Base-by-base conservation (phyloP, 1,284 basidiomycete species). In the Marasmius tenuissimus region DNA sequence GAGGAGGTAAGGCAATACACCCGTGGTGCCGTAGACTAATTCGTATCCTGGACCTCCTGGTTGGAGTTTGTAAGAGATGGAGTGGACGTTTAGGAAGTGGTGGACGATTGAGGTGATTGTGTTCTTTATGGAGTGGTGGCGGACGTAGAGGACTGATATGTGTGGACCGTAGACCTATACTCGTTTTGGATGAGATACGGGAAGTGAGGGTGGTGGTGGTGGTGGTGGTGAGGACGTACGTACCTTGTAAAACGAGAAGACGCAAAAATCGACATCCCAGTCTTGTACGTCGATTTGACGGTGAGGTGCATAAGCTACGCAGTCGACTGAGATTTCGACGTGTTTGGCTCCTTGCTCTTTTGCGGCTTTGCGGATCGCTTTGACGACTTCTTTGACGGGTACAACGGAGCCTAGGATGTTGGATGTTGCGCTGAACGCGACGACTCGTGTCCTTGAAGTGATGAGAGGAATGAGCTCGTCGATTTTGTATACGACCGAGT, bases 301-400 rank as follows among this genome's bases (percentile, higher is more conserved):
- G 69, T 93, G 91, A 0, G 91, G 91, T 4, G 90, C 89, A 67
- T 89, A 93, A 3, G 91, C 90, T 0, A 93, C 92, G 64, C 89
- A 91, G 68, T 93, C 92, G 1, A 93, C 80, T 0, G 80, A 82
- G 48, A 91, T 76, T 72, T 91, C 83, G 50, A 91, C 71, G 71
- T 89, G 87, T 56, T 71, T 70, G n/a, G 81, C 80, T n/a, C 88
- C 86, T 40, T 82, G 74, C 34, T 80, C 77, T 40, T 74, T 75
- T 0, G 86, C 87, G 14, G 78, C 74, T 9, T 75, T 75, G 11
- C 88, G 73, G 11, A 86, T 75, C 5, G 83, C 81, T n/a, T 73
- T 72, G 5, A 85, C 78, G 20, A 86, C 73, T 11, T 83, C 81
- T 60, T 85, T 81, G 16, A 93, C 82, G 0, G 88, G 86, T 8